Evolutionary conservation across 345 rosid species (phyloP).

Genomic region (Streptanthus diversifolius): DNA sequence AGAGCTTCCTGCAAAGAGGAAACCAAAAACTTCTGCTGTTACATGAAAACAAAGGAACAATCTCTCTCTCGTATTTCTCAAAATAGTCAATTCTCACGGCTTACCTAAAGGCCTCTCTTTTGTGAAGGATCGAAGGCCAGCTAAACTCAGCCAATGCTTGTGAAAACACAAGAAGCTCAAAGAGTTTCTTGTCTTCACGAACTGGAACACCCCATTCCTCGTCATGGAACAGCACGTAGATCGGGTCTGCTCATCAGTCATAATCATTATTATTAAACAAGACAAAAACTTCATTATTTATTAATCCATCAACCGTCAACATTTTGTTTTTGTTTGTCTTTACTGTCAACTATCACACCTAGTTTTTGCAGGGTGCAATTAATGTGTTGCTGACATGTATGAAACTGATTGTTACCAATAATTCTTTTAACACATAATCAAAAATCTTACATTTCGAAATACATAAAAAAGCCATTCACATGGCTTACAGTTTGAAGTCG

Average conservation of each 20-base stretch:
- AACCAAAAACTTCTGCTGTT: background rate
- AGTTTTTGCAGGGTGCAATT: background rate
- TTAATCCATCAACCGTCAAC: background rate
- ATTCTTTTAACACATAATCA: background rate
- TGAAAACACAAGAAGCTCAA: slow-evolving; percentile 85
- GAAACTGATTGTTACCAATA: slow-evolving; percentile 25
- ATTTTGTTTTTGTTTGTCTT: background rate
- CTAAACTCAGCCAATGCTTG: slow-evolving; percentile 91
- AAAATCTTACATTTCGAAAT: slow-evolving; percentile 8
- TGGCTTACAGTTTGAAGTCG: slow-evolving; percentile 5
- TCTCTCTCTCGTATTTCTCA: background rate
- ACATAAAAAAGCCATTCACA: slow-evolving; percentile 3
- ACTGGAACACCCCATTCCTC: slow-evolving; percentile 85
- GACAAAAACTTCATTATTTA: background rate
- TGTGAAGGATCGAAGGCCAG: slow-evolving; percentile 75
- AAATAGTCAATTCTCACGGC: background rate
- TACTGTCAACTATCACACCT: slow-evolving; percentile 14
- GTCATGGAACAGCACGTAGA: slow-evolving; percentile 69
- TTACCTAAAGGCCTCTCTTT: slow-evolving; percentile 69
- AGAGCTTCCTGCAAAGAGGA: slow-evolving; percentile 55
- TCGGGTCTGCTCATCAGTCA: slow-evolving; percentile 48
- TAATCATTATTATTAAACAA: background rate
- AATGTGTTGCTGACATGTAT: slow-evolving; percentile 25
- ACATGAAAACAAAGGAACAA: background rate
- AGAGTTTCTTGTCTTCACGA: slow-evolving; percentile 68